phyloP scores from a whole-genome alignment of 192 early-diverging fungal species.

The Coemansia umbellata region DNA sequence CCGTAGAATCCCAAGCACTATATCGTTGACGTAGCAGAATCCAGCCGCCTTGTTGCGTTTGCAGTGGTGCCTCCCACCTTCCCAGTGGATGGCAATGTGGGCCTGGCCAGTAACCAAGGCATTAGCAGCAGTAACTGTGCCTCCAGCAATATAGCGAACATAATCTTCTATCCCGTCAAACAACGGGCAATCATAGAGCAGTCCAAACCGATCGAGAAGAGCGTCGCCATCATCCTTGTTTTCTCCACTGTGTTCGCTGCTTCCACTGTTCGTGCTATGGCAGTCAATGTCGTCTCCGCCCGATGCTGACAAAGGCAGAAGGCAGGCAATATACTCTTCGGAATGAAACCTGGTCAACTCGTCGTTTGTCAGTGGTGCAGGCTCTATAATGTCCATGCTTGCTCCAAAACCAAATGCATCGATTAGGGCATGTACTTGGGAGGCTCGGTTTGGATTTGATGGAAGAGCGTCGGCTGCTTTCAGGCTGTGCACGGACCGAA shows the following conservation, averaged over 20 bases:
- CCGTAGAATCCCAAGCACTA: slow-evolving; percentile 88
- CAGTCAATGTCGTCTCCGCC: not conserved
- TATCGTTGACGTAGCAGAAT: slow-evolving; percentile 99
- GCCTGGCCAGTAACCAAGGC: slow-evolving; percentile 11
- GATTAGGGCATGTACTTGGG: slow-evolving; percentile 45
- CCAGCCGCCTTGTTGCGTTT: slow-evolving; percentile 84
- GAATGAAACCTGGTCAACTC: slow-evolving; percentile 36
- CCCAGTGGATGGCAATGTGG: slow-evolving; percentile 81
- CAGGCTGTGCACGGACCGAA: slow-evolving; percentile 33
- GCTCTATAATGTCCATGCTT: slow-evolving; percentile 12
- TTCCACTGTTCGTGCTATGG: not conserved
- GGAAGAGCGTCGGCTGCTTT: slow-evolving; percentile 40
- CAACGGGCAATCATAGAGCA: slow-evolving; percentile 37
- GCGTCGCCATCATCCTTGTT: not conserved
- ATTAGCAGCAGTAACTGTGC: slow-evolving; percentile 33
- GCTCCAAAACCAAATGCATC: slow-evolving; percentile 22
- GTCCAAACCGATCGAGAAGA: slow-evolving; percentile 22
- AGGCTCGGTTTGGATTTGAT: slow-evolving; percentile 31
- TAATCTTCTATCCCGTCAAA: slow-evolving; percentile 35
- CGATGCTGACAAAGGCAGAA: not conserved
- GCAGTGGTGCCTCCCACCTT: slow-evolving; percentile 94
- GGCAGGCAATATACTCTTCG: slow-evolving; percentile 24
- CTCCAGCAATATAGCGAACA: slow-evolving; percentile 37
- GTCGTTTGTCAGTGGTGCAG: slow-evolving; percentile 9
- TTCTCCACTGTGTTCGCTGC: not conserved